Conservation (phyloP, 1,284 basidiomycete species). For the Somion occarium region DNA sequence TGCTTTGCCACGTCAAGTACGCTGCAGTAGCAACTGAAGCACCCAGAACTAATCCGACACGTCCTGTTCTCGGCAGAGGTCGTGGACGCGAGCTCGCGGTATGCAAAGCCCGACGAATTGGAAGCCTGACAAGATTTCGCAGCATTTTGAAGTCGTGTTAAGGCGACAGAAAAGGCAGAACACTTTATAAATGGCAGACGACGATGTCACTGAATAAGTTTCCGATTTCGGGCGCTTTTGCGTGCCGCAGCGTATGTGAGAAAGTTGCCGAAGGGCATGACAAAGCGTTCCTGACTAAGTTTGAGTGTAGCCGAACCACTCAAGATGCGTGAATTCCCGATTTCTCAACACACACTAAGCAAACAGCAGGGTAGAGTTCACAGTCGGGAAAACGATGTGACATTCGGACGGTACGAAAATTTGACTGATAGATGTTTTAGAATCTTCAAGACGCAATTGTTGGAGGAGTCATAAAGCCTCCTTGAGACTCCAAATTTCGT, state of each 20-base stretch:
- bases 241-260: background rate
- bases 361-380: too few relatives aligned
- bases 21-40: slow-evolving; percentile 41
- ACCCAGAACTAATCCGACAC: slow-evolving; percentile 34
- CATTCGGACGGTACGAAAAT: too few relatives aligned
- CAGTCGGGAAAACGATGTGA: too few relatives aligned
- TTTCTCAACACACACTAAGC: background rate
- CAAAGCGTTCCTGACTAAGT: background rate
- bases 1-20: slow-evolving; percentile 36
- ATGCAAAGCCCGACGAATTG: slow-evolving; percentile 44
- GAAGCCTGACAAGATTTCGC: slow-evolving; percentile 25
- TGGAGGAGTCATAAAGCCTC: background rate
- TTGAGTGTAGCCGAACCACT: background rate
- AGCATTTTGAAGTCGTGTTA: slow-evolving; percentile 25
- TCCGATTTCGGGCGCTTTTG: background rate
- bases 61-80: slow-evolving; percentile 20
- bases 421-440: background rate
- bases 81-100: slow-evolving; percentile 28
- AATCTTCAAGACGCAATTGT: background rate
- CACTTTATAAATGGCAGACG: background rate
- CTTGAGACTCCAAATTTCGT: slow-evolving; percentile 28
- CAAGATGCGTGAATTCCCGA: background rate
- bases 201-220: slow-evolving; percentile 2
- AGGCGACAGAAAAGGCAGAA: background rate
- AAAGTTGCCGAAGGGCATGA: background rate